Evolutionary conservation across 192 early-diverging fungal species (phyloP), one percentile per base, ranked within the genome.

Genomic region (Phycomyces blakesleeanus): DNA sequence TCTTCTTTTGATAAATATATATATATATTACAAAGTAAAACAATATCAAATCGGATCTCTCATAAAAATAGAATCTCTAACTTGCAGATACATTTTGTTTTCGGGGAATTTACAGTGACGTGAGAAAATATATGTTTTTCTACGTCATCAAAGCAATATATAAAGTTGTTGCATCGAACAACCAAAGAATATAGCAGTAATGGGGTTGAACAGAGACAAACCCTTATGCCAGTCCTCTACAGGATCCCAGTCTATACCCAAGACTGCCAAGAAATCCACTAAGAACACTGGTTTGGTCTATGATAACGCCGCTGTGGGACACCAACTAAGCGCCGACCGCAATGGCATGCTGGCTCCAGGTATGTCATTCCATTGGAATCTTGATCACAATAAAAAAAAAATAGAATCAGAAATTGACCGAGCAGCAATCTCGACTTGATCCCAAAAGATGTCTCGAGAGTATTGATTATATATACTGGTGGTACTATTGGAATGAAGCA

Each of bases 391-490:
- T 10, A 50, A n/a, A n/a, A n/a, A n/a, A n/a, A n/a, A n/a, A 21
- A 4, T 12, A 40, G 16, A 21, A 40, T 49, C 9, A 29, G 25
- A 5, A 21, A 14, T 39, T 64, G 61, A 25, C 18, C n/a, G 18
- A 12, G 26, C 10, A 63, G 16, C 11, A 26, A 16, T 16, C 34
- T 1, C 22, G 37, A 26, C 18, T 6, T 50, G 16, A 2, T 27
- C 24, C 12, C 29, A 61, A 26, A 51, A 87, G 90, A 89, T 66
- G 78, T 92, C 16, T 92, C 90, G 11, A 74, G 87, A 37, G 92
- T 96, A 1, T 76, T 98, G 22, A 71, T 97, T 11, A 89, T 96
- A 34, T 99, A 98, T 77, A 98, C 95, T 3, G 97, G 97, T 62
- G 96, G 95, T 15, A 95, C 92, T 0, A 93, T 94, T 67, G 92